Evolutionary conservation across 768 basidiomycete species (phyloP).

Genomic region (Amanita jacksonii): DNA sequence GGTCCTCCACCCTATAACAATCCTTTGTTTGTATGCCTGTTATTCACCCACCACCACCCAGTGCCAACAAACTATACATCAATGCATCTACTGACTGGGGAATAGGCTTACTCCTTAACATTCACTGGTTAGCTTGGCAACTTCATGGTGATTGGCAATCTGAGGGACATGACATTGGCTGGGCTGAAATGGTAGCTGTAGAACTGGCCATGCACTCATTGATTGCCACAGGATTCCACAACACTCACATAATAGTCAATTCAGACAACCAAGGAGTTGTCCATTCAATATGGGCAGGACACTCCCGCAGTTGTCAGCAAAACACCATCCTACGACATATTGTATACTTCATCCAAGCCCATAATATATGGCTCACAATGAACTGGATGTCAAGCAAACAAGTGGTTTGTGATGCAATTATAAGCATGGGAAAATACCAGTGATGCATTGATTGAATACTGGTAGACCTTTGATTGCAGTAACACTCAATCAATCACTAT

Average conservation of each 20-base stretch:
- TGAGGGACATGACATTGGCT: slow-evolving; percentile 15
- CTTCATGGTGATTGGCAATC: slow-evolving; percentile 2
- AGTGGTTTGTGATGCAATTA: too few species aligned
- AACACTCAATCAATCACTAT: too few species aligned
- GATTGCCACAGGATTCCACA: slow-evolving; percentile 1
- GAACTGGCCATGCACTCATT: slow-evolving; percentile 15
- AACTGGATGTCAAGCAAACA: slow-evolving; percentile 14
- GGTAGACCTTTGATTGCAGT: too few species aligned
- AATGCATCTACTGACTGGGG: slow-evolving; percentile 17
- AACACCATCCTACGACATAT: too few species aligned
- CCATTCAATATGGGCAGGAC: slow-evolving; percentile 16
- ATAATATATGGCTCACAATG: too few species aligned
- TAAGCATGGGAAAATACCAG: too few species aligned
- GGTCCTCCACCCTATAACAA: too few species aligned
- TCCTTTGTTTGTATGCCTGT: too few species aligned
- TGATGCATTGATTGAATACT: too few species aligned
- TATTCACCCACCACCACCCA: not conserved
- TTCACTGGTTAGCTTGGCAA: slow-evolving; percentile 11
- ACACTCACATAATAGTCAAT: slow-evolving; percentile 19
- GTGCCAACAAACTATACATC: slow-evolving; percentile 9
- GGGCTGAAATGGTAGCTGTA: slow-evolving; percentile 19
- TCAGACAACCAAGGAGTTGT: slow-evolving; percentile 29
- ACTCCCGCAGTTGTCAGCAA: slow-evolving; percentile 10
- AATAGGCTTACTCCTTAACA: slow-evolving; percentile 13
- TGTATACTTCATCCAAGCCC: too few species aligned